Evolutionary conservation across 495 filamentous ascomycete genomes (phyloP).

Genomic region (Penicillium canescens): DNA sequence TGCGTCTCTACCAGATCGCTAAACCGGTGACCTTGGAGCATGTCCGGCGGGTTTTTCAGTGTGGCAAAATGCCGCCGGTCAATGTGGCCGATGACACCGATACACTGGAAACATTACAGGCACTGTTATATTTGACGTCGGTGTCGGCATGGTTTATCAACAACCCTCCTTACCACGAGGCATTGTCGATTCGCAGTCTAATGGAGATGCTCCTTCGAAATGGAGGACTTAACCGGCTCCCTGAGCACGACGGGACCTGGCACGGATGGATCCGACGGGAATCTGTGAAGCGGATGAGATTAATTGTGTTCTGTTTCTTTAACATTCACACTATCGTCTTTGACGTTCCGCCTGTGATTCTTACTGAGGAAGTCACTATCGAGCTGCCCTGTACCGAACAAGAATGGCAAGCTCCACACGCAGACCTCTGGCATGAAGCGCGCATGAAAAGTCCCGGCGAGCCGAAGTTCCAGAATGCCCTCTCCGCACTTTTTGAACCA

Average conservation of each 20-base stretch:
- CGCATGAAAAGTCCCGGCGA: slow-evolving; percentile 27
- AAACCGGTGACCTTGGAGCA: slow-evolving; percentile 41
- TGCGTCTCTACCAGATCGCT: slow-evolving; percentile 49
- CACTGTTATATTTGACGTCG: slow-evolving; percentile 33
- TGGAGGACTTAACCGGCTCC: slow-evolving; percentile 35
- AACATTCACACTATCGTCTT: slow-evolving; percentile 53
- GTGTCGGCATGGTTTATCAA: slow-evolving; percentile 40
- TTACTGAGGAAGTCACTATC: slow-evolving; percentile 63
- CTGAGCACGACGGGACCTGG: slow-evolving; percentile 37
- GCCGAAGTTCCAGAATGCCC: slow-evolving; percentile 36
- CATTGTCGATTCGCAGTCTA: slow-evolving; percentile 32
- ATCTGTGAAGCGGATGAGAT: slow-evolving; percentile 44
- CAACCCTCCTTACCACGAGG: slow-evolving; percentile 37
- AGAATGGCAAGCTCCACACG: slow-evolving; percentile 36
- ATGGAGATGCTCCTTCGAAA: slow-evolving; percentile 37
- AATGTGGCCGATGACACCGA: slow-evolving; percentile 25
- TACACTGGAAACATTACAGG: slow-evolving; percentile 33
- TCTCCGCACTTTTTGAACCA: slow-evolving; percentile 29
- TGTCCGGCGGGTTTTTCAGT: slow-evolving; percentile 35
- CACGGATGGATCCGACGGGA: slow-evolving; percentile 52
- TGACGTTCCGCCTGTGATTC: slow-evolving; percentile 51
- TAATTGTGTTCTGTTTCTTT: slow-evolving; percentile 51
- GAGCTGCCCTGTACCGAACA: slow-evolving; percentile 55
- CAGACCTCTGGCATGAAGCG: slow-evolving; percentile 30
- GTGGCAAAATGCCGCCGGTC: slow-evolving; percentile 14